These are phyloP conservation scores for Fraxinus pennsylvanica DNA, from an alignment of 257 asterid genomes.

Conservation along the genomic window DNA sequence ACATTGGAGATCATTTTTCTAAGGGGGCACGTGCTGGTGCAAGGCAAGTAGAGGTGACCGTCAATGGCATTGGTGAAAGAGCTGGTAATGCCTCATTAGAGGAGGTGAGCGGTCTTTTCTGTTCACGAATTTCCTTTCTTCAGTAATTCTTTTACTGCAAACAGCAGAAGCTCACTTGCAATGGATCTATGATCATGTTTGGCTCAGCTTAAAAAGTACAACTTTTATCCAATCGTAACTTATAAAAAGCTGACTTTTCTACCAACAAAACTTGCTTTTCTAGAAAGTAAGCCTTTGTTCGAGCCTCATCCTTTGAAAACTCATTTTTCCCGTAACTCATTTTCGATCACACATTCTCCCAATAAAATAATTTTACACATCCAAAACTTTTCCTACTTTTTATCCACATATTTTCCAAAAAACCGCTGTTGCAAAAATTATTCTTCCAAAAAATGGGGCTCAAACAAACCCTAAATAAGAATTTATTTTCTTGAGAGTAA, in stretches of 20 bases:
- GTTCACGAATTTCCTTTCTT: not conserved
- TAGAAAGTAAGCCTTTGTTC: not conserved
- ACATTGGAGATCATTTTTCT: slow-evolving; percentile 25
- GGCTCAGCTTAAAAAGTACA: not conserved
- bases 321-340: no score
- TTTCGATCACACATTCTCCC: no score
- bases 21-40: slow-evolving; percentile 98
- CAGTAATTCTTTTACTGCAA: not conserved
- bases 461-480: no score
- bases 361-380: no score
- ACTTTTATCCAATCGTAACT: not conserved
- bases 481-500: not conserved
- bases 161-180: not conserved
- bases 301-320: no score
- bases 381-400: no score
- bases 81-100: slow-evolving; percentile 98
- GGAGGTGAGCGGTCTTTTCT: slow-evolving; percentile 64
- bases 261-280: not conserved
- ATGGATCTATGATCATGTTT: not conserved
- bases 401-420: no score
- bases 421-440: no score
- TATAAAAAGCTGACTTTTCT: not conserved
- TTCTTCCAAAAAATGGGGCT: no score
- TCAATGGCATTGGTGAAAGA: slow-evolving; percentile 97
- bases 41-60: slow-evolving; percentile 92